phyloP scores from a whole-genome alignment of 768 basidiomycete species.

The Zangia roseola region DNA sequence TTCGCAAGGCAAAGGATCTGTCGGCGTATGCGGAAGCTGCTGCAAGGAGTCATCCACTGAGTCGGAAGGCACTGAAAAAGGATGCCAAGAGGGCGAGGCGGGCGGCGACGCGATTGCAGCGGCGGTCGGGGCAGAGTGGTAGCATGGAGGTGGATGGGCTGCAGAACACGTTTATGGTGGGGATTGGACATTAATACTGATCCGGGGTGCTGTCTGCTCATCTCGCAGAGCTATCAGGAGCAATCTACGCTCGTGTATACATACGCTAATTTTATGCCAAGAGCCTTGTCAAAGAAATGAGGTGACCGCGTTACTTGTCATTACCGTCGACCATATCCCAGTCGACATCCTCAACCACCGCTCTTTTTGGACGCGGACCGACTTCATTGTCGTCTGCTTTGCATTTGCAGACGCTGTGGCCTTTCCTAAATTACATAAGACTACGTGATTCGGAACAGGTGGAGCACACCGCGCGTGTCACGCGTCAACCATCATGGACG shows the following conservation, averaged over 20 bases:
- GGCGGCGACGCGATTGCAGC: conserved; percentile 37
- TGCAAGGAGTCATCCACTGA: conserved; percentile 46
- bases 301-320: no score
- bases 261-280: no score
- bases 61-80: conserved; percentile 56
- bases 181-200: conserved; percentile 15
- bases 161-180: conserved; percentile 25
- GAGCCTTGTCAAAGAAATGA: no score
- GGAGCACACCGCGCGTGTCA: conserved; percentile 4
- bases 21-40: conserved; percentile 52
- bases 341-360: no score
- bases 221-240: no score
- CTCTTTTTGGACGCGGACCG: no score
- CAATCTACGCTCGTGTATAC: no score
- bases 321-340: no score
- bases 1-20: conserved; percentile 54
- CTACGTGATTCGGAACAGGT: conserved; percentile 6
- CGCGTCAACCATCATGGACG: conserved; percentile 52
- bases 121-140: not conserved
- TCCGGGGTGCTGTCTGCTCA: no score
- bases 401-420: no score
- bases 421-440: no score
- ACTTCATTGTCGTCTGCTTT: no score
- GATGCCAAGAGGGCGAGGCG: conserved; percentile 64
- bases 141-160: conserved; percentile 35